Percentiles rank a stretch among this genome's conserved stretches.
Evolutionary conservation across 768 basidiomycete species (phyloP).

Genomic region (Mycena metata): DNA sequence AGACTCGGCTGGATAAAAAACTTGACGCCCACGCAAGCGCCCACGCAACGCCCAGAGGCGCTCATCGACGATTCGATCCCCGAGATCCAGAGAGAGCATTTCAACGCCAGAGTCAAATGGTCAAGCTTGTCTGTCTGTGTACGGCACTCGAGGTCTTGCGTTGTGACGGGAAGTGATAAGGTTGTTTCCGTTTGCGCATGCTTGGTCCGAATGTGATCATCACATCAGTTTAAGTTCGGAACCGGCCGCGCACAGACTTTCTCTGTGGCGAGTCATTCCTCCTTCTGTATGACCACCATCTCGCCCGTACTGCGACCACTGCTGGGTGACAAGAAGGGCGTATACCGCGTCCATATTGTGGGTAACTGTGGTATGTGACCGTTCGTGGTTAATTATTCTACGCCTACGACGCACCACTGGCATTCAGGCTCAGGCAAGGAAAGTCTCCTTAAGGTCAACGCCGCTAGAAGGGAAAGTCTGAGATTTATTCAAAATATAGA

Average conservation of each 20-base stretch:
- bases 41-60: no score
- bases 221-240: not conserved
- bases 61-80: no score
- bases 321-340: slow-evolving; percentile 21
- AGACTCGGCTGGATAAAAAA: no score
- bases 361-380: slow-evolving; percentile 25
- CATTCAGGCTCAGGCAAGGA: slow-evolving; percentile 23
- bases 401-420: not conserved
- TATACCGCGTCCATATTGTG: slow-evolving; percentile 29
- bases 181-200: no score
- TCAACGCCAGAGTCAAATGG: no score
- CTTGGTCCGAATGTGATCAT: not conserved
- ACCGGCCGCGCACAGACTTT: no score
- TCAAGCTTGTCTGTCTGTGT: no score
- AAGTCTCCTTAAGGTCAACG: not conserved
- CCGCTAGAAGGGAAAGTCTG: not conserved
- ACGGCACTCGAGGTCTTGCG: no score
- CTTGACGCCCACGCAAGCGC: no score
- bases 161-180: no score
- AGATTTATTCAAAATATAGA: slow-evolving; percentile 39
- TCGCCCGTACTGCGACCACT: slow-evolving; percentile 16
- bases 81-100: no score
- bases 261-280: not conserved
- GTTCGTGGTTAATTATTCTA: not conserved
- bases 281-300: not conserved